phyloP scores from a whole-genome alignment of 805 yeast genomes.

The Metschnikowia borealis region DNA sequence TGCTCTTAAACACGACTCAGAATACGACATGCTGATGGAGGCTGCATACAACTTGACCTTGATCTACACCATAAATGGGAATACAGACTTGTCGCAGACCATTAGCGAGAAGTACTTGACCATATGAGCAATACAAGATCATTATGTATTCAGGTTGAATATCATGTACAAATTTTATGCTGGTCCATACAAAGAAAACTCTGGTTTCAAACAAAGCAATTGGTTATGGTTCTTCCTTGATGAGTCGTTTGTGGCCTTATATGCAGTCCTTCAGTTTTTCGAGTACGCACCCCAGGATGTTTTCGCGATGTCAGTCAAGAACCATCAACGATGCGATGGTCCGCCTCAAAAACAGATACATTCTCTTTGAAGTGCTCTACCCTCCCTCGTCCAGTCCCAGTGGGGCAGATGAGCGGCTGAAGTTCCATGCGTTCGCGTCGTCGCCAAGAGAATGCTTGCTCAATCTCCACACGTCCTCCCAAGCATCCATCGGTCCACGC shows the following conservation, averaged over 20 bases:
- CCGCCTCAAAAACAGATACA: slow-evolving; percentile 78
- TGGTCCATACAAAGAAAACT: no score
- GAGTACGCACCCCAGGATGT: background rate
- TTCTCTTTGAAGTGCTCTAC: slow-evolving; percentile 72
- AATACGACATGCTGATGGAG: slow-evolving; percentile 62
- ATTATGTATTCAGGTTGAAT: no score
- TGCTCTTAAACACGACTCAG: slow-evolving; percentile 34
- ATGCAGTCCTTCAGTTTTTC: background rate
- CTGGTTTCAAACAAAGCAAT: no score
- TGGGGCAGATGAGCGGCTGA: slow-evolving; percentile 12
- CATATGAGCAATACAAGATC: slow-evolving; percentile 18
- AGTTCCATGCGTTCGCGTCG: slow-evolving; percentile 20
- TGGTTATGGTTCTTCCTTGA: no score
- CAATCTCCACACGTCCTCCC: slow-evolving; percentile 49
- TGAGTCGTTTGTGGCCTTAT: no score
- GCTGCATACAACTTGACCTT: slow-evolving; percentile 82
- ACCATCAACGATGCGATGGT: slow-evolving; percentile 56
- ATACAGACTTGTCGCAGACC: slow-evolving; percentile 56
- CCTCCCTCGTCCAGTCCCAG: slow-evolving; percentile 40
- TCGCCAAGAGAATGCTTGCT: slow-evolving; percentile 39
- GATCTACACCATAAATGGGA: slow-evolving; percentile 75
- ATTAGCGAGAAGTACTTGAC: slow-evolving; percentile 65
- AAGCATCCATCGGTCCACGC: slow-evolving; percentile 46
- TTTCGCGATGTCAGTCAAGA: slow-evolving; percentile 1
- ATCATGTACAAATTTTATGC: no score